phyloP scores from a whole-genome alignment of 2,329 filamentous ascomycete species.

The Penicillium sp. region DNA sequence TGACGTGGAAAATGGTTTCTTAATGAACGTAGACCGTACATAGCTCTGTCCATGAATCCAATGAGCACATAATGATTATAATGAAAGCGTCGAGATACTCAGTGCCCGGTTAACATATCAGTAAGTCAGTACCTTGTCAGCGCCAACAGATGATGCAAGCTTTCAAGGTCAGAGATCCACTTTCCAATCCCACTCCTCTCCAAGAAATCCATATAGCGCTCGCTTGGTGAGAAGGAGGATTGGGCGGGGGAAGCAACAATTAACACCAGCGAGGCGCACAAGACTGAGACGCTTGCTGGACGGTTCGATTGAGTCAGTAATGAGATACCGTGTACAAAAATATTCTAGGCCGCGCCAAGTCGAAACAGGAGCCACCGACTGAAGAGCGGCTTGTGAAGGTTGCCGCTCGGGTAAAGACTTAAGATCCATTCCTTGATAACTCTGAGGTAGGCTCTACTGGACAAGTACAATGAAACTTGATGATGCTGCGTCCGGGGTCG shows the following conservation, averaged over 20 bases:
- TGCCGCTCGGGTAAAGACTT: no score
- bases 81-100: neutral
- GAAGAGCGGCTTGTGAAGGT: no score
- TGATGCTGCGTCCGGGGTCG: no score
- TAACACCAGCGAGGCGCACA: constrained; percentile 8
- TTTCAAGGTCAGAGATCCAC: neutral
- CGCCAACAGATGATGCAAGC: neutral
- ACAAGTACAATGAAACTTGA: no score
- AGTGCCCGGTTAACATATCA: neutral
- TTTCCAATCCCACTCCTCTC: constrained; percentile 28
- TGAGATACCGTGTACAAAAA: constrained; percentile 10
- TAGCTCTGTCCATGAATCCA: neutral
- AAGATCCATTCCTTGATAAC: no score
- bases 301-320: constrained; percentile 15
- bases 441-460: no score
- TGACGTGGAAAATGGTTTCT: no score
- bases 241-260: constrained; percentile 14
- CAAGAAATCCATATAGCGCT: constrained; percentile 36
- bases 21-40: no score
- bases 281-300: neutral
- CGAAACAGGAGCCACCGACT: no score
- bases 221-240: constrained; percentile 34
- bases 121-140: neutral
- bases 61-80: neutral
- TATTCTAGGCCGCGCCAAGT: neutral